phyloP scores from a whole-genome alignment of 345 rosid species.

The Brassica carinata region DNA sequence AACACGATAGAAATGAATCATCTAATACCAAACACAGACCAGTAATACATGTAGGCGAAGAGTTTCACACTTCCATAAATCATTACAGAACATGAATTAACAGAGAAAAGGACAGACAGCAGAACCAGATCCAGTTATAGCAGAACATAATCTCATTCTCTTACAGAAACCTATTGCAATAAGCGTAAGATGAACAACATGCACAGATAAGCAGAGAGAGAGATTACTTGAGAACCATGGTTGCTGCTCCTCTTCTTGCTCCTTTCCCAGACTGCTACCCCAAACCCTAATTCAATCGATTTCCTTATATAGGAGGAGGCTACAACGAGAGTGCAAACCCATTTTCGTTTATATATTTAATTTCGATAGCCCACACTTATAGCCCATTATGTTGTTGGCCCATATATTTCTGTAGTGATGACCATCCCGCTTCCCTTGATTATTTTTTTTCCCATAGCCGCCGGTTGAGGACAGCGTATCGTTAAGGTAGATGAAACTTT shows the following conservation, averaged over 20 bases:
- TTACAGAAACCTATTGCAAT: neutral
- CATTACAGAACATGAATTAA: neutral
- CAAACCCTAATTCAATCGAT: neutral
- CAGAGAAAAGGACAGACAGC: neutral
- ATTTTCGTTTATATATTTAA: neutral
- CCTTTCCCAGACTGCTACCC: neutral
- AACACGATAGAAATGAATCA: neutral
- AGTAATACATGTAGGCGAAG: neutral
- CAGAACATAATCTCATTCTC: neutral
- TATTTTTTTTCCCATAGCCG: neutral
- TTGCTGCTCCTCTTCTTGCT: neutral
- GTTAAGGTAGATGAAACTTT: neutral
- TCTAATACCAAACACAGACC: neutral
- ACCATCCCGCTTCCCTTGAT: too few relatives aligned
- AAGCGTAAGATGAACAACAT: neutral
- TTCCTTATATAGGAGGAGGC: neutral
- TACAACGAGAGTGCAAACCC: neutral
- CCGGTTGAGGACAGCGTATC: neutral
- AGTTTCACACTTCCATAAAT: neutral
- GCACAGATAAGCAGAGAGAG: neutral
- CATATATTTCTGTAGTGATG: neutral
- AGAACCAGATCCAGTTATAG: neutral
- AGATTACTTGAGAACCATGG: neutral
- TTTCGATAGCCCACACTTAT: neutral
- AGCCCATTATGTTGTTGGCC: neutral